These are phyloP conservation scores for Hanseniaspora pseudoguilliermondii DNA, from an alignment of 805 yeast genomes.

Conservation along the genomic window DNA sequence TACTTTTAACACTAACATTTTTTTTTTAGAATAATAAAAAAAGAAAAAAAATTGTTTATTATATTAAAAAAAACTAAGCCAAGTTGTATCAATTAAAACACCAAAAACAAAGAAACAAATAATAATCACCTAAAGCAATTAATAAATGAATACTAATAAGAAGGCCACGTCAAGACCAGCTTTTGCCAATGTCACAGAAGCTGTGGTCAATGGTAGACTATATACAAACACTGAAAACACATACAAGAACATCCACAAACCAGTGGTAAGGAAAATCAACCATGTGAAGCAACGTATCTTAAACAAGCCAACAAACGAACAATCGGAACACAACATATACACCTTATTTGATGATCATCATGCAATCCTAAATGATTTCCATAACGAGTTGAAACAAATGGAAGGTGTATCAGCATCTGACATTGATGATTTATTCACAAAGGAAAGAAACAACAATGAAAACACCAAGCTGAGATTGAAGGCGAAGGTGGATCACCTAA, in stretches of 20 bases:
- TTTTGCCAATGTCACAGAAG: constrained; percentile 27
- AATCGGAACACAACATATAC: not conserved
- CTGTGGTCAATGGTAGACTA: constrained; percentile 16
- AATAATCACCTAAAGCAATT: not conserved
- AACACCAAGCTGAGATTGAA: not conserved
- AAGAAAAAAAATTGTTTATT: no score
- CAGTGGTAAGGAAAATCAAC: not conserved
- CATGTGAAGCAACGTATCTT: not conserved
- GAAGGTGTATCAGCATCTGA: not conserved
- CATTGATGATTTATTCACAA: not conserved
- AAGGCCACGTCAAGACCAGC: constrained; percentile 20
- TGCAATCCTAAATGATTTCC: not conserved
- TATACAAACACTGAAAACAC: not conserved
- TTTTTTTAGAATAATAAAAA: no score
- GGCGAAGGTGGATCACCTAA: not conserved
- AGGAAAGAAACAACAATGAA: not conserved
- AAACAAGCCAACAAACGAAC: not conserved
- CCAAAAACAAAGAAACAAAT: not conserved
- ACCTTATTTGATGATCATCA: not conserved
- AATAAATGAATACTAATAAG: not conserved
- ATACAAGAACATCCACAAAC: not conserved
- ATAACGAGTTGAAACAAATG: not conserved
- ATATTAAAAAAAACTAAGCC: no score
- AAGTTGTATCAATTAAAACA: no score
- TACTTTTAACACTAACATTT: no score